Percentiles rank a stretch among this genome's conserved stretches.
Evolutionary conservation across 2,329 filamentous ascomycete genomes (phyloP).

Genomic region (Curvularia lunata): DNA sequence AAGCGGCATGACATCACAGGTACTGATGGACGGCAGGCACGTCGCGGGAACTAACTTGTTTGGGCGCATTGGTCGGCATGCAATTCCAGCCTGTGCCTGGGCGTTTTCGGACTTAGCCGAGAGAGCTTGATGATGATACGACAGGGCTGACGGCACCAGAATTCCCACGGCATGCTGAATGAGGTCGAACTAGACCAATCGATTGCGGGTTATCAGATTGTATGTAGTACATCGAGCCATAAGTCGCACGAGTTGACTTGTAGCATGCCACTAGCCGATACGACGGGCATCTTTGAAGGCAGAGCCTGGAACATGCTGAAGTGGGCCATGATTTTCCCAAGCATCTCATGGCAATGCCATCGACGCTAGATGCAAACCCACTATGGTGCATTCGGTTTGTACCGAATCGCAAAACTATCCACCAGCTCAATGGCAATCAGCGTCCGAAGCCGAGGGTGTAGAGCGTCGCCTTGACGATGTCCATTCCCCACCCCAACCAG

Average conservation of each 20-base stretch:
- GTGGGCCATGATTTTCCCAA: not conserved
- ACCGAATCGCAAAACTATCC: not conserved
- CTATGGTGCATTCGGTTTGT: not conserved
- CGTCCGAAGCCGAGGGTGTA: conserved; percentile 32
- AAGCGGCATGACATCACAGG: conserved; percentile 15
- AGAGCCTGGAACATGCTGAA: not conserved
- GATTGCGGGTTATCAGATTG: not conserved
- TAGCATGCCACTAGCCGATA: not conserved
- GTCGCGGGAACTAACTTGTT: conserved; percentile 5
- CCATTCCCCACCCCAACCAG: conserved; percentile 59
- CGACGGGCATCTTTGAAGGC: not conserved
- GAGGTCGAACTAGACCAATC: not conserved
- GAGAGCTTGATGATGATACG: not conserved
- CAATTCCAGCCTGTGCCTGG: conserved; percentile 4
- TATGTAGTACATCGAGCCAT: not conserved
- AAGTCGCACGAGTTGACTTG: not conserved
- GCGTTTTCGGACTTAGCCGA: conserved; percentile 8
- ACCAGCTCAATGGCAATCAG: not conserved
- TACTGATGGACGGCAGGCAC: not conserved
- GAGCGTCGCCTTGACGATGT: conserved; percentile 46
- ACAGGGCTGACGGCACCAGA: not conserved
- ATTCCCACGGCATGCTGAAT: conserved; percentile 3
- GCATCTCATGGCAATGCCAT: not conserved
- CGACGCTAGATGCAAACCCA: not conserved
- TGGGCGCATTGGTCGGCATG: not conserved